Evolutionary conservation across 1,139 yeast species (phyloP).

Genomic region (Williopsis jadinii): DNA sequence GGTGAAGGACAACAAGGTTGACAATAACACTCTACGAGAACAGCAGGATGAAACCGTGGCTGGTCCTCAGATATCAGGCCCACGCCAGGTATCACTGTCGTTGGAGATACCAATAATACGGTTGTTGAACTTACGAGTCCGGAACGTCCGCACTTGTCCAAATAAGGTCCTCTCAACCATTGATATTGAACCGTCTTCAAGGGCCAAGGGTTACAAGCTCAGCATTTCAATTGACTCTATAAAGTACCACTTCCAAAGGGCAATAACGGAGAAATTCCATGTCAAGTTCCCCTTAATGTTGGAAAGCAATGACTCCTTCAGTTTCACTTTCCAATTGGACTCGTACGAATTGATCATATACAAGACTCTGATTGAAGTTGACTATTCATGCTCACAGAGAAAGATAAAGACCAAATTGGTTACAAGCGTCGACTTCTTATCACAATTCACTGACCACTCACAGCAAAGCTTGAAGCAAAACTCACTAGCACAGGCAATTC

Average conservation of each 20-base stretch:
- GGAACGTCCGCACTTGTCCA: conserved; percentile 49
- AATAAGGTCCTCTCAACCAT: conserved; percentile 46
- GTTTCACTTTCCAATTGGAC: conserved; percentile 40
- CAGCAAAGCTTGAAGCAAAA: not conserved
- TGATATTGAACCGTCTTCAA: conserved; percentile 49
- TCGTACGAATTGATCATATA: conserved; percentile 12
- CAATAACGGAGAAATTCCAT: conserved; percentile 27
- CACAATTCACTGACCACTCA: conserved; percentile 29
- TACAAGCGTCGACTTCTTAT: conserved; percentile 48
- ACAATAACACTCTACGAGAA: conserved; percentile 2
- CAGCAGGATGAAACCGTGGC: not conserved
- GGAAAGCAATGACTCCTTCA: conserved; percentile 27
- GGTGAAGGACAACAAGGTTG: conserved; percentile 19
- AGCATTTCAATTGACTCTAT: conserved; percentile 27
- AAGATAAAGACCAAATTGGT: conserved; percentile 51
- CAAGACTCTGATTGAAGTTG: conserved; percentile 18
- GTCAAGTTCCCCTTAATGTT: conserved; percentile 25
- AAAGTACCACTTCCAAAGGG: conserved; percentile 34
- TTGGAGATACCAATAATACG: conserved; percentile 37
- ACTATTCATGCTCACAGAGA: conserved; percentile 23
- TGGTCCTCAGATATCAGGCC: not conserved
- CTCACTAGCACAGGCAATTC: conserved; percentile 10
- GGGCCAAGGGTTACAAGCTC: conserved; percentile 25
- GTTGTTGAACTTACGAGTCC: conserved; percentile 46
- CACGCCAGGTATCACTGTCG: conserved; percentile 8